phyloP scores from a whole-genome alignment of 1,139 yeast genomes.

The Pneumocystis carinii region DNA sequence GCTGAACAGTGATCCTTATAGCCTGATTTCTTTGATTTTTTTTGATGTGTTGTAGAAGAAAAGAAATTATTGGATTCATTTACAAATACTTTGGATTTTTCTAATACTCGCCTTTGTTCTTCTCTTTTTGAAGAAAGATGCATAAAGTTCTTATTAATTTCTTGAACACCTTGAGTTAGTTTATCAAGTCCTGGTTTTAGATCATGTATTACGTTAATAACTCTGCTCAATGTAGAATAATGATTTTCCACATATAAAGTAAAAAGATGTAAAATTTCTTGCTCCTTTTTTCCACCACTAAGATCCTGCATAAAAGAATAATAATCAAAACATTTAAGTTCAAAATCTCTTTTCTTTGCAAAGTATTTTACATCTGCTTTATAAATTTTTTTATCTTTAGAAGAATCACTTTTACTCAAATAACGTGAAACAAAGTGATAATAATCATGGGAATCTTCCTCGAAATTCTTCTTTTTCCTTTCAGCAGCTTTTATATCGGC shows the following conservation, averaged over 20 bases:
- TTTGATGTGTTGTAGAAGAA: neutral
- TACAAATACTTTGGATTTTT: slow-evolving; percentile 11
- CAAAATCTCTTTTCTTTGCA: slow-evolving; percentile 46
- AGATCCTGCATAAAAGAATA: slow-evolving; percentile 47
- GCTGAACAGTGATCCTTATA: neutral
- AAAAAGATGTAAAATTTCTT: slow-evolving; percentile 26
- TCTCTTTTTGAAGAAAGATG: slow-evolving; percentile 30
- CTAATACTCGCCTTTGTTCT: slow-evolving; percentile 26
- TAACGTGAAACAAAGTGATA: slow-evolving; percentile 62
- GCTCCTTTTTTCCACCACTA: slow-evolving; percentile 36
- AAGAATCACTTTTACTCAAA: slow-evolving; percentile 39
- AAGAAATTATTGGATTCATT: neutral
- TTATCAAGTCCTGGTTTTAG: slow-evolving; percentile 23
- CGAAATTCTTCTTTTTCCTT: slow-evolving; percentile 41
- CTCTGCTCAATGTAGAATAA: slow-evolving; percentile 18
- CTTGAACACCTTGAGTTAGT: slow-evolving; percentile 10
- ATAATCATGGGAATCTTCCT: slow-evolving; percentile 56
- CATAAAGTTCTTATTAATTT: slow-evolving; percentile 25
- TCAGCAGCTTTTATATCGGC: slow-evolving; percentile 29
- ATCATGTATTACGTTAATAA: slow-evolving; percentile 17
- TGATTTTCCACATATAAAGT: slow-evolving; percentile 27
- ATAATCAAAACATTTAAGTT: slow-evolving; percentile 56
- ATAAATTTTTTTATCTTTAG: slow-evolving; percentile 24
- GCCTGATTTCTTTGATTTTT: neutral
- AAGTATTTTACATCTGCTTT: slow-evolving; percentile 48